phyloP scores from a whole-genome alignment of 805 yeast species.

The Zygosaccharomyces siamensis region DNA sequence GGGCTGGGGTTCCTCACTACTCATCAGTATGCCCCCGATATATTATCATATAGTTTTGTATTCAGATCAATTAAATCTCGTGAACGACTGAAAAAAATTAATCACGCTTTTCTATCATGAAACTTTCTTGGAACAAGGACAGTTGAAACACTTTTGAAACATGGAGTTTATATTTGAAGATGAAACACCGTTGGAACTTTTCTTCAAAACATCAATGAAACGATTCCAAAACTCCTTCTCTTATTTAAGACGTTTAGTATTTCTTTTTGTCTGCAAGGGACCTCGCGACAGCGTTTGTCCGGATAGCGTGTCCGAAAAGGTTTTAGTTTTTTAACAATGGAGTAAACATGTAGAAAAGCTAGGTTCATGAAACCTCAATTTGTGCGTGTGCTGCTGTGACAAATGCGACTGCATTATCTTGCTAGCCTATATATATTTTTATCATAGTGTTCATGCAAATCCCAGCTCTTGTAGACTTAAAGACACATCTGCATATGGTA shows the following conservation, averaged over 20 bases:
- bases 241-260: neutral
- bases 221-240: no score
- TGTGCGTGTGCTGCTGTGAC: no score
- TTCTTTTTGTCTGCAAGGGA: neutral
- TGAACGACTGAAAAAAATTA: neutral
- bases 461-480: constrained; percentile 85
- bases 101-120: neutral
- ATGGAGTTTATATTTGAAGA: neutral
- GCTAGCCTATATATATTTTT: constrained; percentile 74
- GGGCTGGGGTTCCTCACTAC: no score
- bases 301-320: neutral
- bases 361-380: neutral
- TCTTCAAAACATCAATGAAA: no score
- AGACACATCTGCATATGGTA: constrained; percentile 57
- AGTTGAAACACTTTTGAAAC: neutral
- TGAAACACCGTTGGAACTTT: neutral
- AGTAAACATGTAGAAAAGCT: neutral
- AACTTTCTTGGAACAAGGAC: neutral
- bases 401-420: neutral
- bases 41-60: no score
- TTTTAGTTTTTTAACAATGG: neutral
- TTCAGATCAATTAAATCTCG: no score
- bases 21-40: no score
- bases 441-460: constrained; percentile 71
- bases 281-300: neutral